Evolutionary conservation across 352 stramenopile genomes (phyloP).

Genomic region (Elongisporangium anandrum): DNA sequence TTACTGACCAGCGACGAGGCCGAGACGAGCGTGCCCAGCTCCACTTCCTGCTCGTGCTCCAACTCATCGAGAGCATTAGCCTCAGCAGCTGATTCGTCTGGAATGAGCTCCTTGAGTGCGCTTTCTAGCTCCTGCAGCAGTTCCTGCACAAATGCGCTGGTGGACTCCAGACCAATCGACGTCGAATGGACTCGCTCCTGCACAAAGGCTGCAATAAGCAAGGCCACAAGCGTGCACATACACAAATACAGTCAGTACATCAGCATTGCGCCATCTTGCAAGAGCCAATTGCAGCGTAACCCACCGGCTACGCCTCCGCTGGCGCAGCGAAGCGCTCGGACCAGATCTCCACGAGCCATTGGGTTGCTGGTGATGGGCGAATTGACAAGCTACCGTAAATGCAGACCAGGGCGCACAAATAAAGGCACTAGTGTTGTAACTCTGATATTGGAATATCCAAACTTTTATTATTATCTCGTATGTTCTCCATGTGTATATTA

Average conservation of each 20-base stretch:
- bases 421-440: not conserved
- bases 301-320: not conserved
- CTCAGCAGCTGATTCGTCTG: constrained; percentile 7
- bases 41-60: constrained; percentile 51
- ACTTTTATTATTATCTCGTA: not conserved
- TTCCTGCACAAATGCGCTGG: constrained; percentile 56
- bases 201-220: constrained; percentile 37
- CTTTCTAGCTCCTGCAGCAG: constrained; percentile 63
- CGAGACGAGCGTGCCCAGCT: constrained; percentile 67
- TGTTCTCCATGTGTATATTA: not conserved
- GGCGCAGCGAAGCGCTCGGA: not conserved
- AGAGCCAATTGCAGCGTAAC: not conserved
- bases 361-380: not conserved
- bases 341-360: not conserved
- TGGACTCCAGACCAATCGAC: constrained; percentile 46
- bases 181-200: constrained; percentile 78
- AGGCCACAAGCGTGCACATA: too few species aligned
- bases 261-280: not conserved
- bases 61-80: constrained; percentile 12
- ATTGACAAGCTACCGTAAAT: not conserved
- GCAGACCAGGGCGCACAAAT: not conserved
- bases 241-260: not conserved
- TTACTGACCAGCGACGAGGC: constrained; percentile 44
- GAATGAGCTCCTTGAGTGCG: constrained; percentile 32
- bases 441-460: too few species aligned